Conservation (phyloP, 306 rosid species). For the Trifolium pratense region DNA sequence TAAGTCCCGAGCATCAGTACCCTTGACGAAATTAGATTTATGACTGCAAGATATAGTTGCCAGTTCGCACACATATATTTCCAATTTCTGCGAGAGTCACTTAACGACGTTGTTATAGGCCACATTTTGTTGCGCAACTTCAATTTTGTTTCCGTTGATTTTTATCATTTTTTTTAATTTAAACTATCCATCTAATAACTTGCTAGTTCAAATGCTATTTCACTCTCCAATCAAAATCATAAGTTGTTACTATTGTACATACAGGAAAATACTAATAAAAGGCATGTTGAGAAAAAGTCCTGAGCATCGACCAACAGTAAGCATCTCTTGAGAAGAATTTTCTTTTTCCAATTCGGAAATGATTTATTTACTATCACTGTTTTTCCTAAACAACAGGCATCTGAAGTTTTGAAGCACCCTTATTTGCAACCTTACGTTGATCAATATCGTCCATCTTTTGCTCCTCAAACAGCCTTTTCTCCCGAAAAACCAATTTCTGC, state of each 20-base stretch:
- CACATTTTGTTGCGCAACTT: slow-evolving; percentile 8
- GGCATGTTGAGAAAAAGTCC: slow-evolving; percentile 97
- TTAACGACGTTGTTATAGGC: neutral
- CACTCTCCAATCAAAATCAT: neutral
- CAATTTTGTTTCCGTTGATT: slow-evolving; percentile 14
- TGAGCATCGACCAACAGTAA: slow-evolving; percentile 93
- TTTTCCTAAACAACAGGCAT: slow-evolving; percentile 69
- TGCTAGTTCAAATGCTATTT: neutral
- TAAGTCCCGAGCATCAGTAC: slow-evolving; percentile 48
- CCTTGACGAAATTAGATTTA: slow-evolving; percentile 12
- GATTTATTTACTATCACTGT: slow-evolving; percentile 21
- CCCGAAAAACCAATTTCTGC: slow-evolving; percentile 65
- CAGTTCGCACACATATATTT: slow-evolving; percentile 5
- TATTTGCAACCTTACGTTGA: slow-evolving; percentile 92
- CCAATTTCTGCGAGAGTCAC: neutral
- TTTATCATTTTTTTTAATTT: neutral
- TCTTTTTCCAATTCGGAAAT: slow-evolving; percentile 10
- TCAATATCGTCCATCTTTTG: slow-evolving; percentile 75
- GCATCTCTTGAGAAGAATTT: slow-evolving; percentile 43
- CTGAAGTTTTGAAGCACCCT: slow-evolving; percentile 93
- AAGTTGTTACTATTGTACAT: slow-evolving; percentile 34
- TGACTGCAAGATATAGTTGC: slow-evolving; percentile 19
- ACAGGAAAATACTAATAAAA: slow-evolving; percentile 94
- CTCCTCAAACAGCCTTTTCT: slow-evolving; percentile 57
- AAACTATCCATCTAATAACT: slow-evolving; percentile 23